Conservation (phyloP, 371 early-diverging fungal genomes). For the Mortierella polycephala region DNA sequence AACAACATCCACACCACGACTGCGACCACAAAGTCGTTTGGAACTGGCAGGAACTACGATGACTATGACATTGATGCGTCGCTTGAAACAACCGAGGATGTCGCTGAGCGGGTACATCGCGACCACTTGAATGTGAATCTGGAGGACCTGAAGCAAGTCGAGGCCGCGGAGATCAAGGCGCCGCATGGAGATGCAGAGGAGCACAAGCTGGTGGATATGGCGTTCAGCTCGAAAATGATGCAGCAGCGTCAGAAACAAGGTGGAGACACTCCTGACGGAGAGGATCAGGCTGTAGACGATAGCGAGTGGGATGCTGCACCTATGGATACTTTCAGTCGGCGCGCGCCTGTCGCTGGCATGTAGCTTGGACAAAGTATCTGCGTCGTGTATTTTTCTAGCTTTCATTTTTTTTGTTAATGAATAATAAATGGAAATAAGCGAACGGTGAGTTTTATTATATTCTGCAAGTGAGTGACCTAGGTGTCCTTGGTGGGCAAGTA, state of each 20-base stretch:
- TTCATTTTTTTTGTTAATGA: background rate
- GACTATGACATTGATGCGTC: slow-evolving; percentile 6
- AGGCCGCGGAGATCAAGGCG: slow-evolving; percentile 16
- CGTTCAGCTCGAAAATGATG: slow-evolving; percentile 22
- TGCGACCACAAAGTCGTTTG: background rate
- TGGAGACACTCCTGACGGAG: slow-evolving; percentile 2
- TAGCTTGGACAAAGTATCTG: slow-evolving; percentile 2
- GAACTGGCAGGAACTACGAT: background rate
- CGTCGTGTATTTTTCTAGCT: background rate
- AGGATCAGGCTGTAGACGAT: slow-evolving; percentile 16
- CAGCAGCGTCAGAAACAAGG: slow-evolving; percentile 2
- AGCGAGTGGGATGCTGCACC: slow-evolving; percentile 39
- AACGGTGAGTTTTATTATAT: too few relatives aligned
- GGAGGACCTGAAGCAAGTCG: background rate
- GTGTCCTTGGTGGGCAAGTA: too few relatives aligned
- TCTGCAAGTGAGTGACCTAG: too few relatives aligned
- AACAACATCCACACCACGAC: background rate
- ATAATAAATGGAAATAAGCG: too few relatives aligned
- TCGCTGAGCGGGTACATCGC: background rate
- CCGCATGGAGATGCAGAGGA: slow-evolving; percentile 8
- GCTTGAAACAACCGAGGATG: slow-evolving; percentile 14
- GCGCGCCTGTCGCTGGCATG: slow-evolving; percentile 31
- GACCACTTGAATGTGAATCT: background rate
- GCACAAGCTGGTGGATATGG: slow-evolving; percentile 11
- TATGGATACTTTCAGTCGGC: slow-evolving; percentile 19